A percentile compares a stretch with the other conserved stretches of the same genome.
Evolutionary conservation across 208 protist species (phyloP).

Genomic region (Crithidia bombi): DNA sequence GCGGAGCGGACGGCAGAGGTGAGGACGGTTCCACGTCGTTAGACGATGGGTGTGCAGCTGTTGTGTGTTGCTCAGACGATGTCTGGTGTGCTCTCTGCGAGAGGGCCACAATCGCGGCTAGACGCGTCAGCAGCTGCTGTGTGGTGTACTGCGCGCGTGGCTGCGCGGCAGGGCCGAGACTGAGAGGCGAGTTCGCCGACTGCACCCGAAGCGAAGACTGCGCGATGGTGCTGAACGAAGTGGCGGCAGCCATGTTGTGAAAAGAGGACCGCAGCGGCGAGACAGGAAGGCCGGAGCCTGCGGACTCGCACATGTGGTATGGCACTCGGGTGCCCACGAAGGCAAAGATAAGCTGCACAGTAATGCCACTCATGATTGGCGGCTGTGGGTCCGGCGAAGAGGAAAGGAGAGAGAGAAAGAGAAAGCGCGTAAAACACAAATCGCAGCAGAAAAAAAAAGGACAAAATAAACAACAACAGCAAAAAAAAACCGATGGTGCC

Average conservation of each 20-base stretch:
- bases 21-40: background rate
- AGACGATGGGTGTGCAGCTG: background rate
- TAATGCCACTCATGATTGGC: slow-evolving; percentile 26
- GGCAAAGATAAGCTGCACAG: slow-evolving; percentile 36
- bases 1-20: background rate
- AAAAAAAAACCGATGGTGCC: no score
- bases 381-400: background rate
- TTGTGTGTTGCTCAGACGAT: background rate
- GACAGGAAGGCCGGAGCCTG: background rate
- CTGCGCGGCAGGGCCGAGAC: background rate
- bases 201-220: slow-evolving; percentile 17
- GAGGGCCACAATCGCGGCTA: slow-evolving; percentile 1
- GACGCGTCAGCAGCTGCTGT: slow-evolving; percentile 24
- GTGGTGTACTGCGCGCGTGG: background rate
- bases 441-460: background rate
- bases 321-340: slow-evolving; percentile 37
- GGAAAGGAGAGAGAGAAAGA: slow-evolving; percentile 22
- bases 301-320: slow-evolving; percentile 23
- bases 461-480: no score
- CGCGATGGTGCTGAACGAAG: slow-evolving; percentile 11
- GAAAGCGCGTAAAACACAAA: background rate
- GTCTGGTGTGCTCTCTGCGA: background rate
- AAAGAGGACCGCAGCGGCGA: slow-evolving; percentile 17
- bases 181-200: slow-evolving; percentile 19
- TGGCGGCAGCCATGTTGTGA: slow-evolving; percentile 2